Evolutionary conservation across 2,329 filamentous ascomycete species (phyloP), one percentile per base, ranked within the genome.

Genomic region (Diaporthe helianthi): DNA sequence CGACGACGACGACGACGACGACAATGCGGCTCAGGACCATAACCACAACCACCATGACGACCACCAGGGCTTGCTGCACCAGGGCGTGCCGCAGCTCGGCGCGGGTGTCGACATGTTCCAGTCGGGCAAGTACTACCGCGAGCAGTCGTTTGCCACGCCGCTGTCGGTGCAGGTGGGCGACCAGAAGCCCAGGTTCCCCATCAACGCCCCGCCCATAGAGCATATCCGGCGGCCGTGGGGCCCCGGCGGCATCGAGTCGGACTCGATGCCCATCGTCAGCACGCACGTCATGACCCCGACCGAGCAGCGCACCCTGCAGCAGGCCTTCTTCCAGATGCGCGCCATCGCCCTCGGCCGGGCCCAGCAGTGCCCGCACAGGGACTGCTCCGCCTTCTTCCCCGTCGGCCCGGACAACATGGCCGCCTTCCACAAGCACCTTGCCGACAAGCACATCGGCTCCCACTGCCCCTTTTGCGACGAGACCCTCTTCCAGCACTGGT

Each of bases 201-300:
- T 79, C 61, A 75, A 80, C 41, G 80, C 76, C 6, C 76, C 76
- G 29, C 75, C 74, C 38, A 46, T 77, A 1, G 82, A 85, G 69
- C 72, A 73, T 2, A 72, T 84, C 22, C 75, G 84, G 54, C 75
- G 75, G 13, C 80, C 76, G 0, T 75, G 76, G 0, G 76, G 76
- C 1, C 72, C 73, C 1, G 55, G 33, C 54, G 71, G 73, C 52
- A 41, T 73, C 31, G 67, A 64, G 15, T 60, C 67, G 1, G 69
- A 74, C 22, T 76, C 74, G 36, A 72, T 81, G 31, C 82, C 83
- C 1, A 77, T 78, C 54, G 73, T 82, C 19, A 78, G 77, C 19
- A 76, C 79, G 29, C 78, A 75, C 1, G 74, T 83, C 19, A 73
- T 83, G 66, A 85, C 83, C 0, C 78, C 79, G 0, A 80, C 77